Evolutionary conservation across 306 rosid genomes (phyloP).

Genomic region (Erythrophleum fordii): DNA sequence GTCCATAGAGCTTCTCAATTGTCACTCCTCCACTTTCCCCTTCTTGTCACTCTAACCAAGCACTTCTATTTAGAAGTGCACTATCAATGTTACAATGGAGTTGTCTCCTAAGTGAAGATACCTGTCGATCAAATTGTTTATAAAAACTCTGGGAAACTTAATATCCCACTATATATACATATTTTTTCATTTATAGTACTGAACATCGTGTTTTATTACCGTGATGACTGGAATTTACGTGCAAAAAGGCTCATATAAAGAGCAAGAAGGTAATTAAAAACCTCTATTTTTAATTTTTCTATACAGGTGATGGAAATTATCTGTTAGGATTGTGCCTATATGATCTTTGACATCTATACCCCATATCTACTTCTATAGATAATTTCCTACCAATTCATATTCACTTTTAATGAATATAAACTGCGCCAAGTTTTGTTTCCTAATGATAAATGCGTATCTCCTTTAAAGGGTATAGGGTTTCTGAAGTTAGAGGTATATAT

Average conservation of each 20-base stretch:
- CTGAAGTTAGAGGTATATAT: neutral
- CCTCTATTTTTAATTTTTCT: neutral
- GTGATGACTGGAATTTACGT: neutral
- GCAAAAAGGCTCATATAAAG: neutral
- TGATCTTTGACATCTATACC: neutral
- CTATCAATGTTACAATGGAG: neutral
- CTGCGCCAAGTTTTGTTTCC: too few species aligned
- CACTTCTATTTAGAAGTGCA: neutral
- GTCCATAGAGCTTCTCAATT: neutral
- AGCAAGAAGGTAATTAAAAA: neutral
- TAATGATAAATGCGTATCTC: neutral
- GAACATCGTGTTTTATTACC: neutral
- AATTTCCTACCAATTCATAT: neutral
- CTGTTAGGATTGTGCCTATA: neutral
- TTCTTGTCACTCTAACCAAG: neutral
- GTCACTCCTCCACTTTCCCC: neutral
- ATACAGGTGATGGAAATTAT: conserved; percentile 27
- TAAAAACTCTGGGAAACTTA: neutral
- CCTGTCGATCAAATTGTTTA: neutral
- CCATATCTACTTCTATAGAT: neutral
- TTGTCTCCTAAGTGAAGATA: too few species aligned
- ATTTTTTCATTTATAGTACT: neutral
- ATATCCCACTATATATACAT: neutral
- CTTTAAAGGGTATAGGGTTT: neutral
- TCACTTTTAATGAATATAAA: conserved; percentile 9